Percentiles rank a stretch among this genome's conserved stretches.
These are phyloP conservation scores for Rostrohypoxylon terebratum DNA, from an alignment of 495 filamentous ascomycete genomes.

Conservation along the genomic window DNA sequence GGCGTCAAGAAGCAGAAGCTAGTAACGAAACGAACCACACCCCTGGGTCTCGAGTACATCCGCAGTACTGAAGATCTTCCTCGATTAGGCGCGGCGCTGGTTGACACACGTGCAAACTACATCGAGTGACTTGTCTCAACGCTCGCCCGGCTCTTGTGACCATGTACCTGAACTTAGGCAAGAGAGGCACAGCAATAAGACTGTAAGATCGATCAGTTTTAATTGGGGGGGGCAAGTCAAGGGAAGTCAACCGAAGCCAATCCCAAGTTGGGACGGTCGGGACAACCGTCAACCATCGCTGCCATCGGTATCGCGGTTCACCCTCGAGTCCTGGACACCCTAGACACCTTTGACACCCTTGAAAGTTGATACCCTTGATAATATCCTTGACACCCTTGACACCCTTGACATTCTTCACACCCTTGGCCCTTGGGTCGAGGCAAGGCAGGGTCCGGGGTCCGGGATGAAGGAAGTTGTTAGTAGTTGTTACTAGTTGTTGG, in stretches of 20 bases:
- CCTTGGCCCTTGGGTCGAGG: neutral
- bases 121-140: conserved; percentile 20
- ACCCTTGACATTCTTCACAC: neutral
- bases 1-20: conserved; percentile 30
- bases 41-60: conserved; percentile 22
- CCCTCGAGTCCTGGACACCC: conserved; percentile 15
- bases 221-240: conserved; percentile 11
- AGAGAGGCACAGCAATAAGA: conserved; percentile 13
- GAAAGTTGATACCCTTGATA: neutral
- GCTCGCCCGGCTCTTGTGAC: conserved; percentile 5
- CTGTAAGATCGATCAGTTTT: conserved; percentile 12
- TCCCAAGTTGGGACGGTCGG: conserved; percentile 21
- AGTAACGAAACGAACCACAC: conserved; percentile 41
- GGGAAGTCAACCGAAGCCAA: conserved; percentile 19
- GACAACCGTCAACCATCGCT: no score
- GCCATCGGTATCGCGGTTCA: conserved; percentile 8
- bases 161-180: conserved; percentile 21
- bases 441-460: neutral
- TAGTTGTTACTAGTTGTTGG: neutral
- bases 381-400: neutral
- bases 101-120: conserved; percentile 32
- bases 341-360: neutral
- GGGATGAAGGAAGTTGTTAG: neutral
- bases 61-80: conserved; percentile 12
- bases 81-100: conserved; percentile 20